phyloP scores from a whole-genome alignment of 495 filamentous ascomycete genomes.

The Podospora didyma region DNA sequence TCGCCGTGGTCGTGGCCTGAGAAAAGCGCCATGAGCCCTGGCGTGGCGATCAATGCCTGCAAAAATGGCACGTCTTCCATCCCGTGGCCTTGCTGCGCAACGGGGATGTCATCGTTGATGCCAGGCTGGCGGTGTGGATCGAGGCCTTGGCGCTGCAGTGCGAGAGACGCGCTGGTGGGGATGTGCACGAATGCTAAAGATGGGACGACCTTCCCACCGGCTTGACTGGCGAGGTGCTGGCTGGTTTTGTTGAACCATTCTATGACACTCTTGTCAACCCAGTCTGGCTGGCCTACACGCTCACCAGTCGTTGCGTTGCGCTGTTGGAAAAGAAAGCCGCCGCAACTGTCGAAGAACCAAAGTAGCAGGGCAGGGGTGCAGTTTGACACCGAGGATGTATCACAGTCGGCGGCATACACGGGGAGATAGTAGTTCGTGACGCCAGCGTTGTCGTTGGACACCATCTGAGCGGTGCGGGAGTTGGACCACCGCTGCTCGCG shows the following conservation, averaged over 20 bases:
- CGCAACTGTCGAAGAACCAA: slow-evolving; percentile 74
- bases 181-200: slow-evolving; percentile 73
- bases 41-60: slow-evolving; percentile 52
- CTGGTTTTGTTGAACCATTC: slow-evolving; percentile 57
- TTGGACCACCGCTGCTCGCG: slow-evolving; percentile 52
- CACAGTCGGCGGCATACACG: slow-evolving; percentile 31
- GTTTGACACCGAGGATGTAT: not conserved
- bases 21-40: slow-evolving; percentile 59
- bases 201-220: slow-evolving; percentile 46
- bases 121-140: slow-evolving; percentile 51
- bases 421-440: slow-evolving; percentile 67
- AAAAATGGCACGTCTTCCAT: slow-evolving; percentile 63
- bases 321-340: slow-evolving; percentile 54
- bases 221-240: slow-evolving; percentile 28
- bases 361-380: slow-evolving; percentile 48
- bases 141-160: slow-evolving; percentile 45
- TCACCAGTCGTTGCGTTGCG: slow-evolving; percentile 24
- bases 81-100: slow-evolving; percentile 50
- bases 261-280: slow-evolving; percentile 48
- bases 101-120: slow-evolving; percentile 58
- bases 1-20: slow-evolving; percentile 70
- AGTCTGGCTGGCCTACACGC: slow-evolving; percentile 35
- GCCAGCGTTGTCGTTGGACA: slow-evolving; percentile 41
- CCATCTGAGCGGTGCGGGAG: slow-evolving; percentile 52
- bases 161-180: slow-evolving; percentile 54